phyloP scores from a whole-genome alignment of 495 filamentous ascomycete genomes.

The Hypoxylon fuscum region DNA sequence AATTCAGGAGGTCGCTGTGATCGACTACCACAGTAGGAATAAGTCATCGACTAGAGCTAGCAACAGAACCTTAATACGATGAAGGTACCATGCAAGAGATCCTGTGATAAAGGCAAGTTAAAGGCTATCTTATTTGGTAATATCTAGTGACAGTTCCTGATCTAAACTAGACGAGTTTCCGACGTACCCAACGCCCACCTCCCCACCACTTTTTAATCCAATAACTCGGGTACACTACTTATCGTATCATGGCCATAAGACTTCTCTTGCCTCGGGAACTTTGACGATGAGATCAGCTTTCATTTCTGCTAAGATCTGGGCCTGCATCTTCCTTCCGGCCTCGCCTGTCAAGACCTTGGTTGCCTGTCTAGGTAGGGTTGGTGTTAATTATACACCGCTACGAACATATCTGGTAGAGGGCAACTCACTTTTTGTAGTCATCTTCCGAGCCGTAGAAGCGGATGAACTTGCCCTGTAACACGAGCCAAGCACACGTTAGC shows the following conservation, averaged over 20 bases:
- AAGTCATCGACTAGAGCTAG: not conserved
- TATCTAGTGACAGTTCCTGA: not conserved
- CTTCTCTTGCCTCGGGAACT: slow-evolving; percentile 20
- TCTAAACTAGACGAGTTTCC: too few relatives aligned
- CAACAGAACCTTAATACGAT: not conserved
- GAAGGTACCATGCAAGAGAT: not conserved
- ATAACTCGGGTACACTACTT: too few relatives aligned
- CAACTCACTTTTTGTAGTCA: slow-evolving; percentile 34
- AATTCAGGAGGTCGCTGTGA: not conserved
- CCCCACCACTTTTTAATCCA: too few relatives aligned
- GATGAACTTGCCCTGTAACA: slow-evolving; percentile 33
- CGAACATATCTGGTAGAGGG: not conserved
- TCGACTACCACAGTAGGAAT: not conserved
- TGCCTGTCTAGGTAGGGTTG: slow-evolving; percentile 14
- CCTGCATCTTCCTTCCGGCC: slow-evolving; percentile 50
- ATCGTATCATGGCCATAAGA: not conserved
- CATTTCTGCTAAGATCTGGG: slow-evolving; percentile 51
- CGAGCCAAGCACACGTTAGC: slow-evolving; percentile 6
- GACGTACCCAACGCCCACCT: too few relatives aligned
- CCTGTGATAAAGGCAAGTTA: too few relatives aligned
- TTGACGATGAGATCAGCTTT: slow-evolving; percentile 33
- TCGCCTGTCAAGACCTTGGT: slow-evolving; percentile 38
- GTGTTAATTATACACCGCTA: not conserved
- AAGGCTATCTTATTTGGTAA: not conserved
- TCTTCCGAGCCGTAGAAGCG: slow-evolving; percentile 36